Base-by-base conservation (phyloP, 2,329 filamentous ascomycete species). In the Epichloe uncinata region DNA sequence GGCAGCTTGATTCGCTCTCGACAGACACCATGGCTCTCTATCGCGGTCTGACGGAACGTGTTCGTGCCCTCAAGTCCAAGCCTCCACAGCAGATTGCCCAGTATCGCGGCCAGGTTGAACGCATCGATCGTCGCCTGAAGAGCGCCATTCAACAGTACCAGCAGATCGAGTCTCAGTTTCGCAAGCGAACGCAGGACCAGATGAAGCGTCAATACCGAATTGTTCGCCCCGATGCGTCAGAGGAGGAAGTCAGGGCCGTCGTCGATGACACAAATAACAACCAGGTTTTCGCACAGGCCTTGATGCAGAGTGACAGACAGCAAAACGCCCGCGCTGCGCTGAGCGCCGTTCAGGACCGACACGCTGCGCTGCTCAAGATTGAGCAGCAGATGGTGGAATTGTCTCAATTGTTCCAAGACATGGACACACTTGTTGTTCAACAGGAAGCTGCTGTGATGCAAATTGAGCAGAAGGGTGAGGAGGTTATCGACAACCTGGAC, bases 181-280 rank as follows among this genome's bases (percentile, higher is more conserved):
- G 85, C 63, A 85, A 85, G 67, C 82, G 84, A 57, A 81, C 87
- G 34, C 78, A 87, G 64, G 85, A 88, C 46, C 87, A 94, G 67
- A 86, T 94, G 70, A 85, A 82, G 56, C 80, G 93, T 50, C 89
- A 96, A 65, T 95, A 94, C 69, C 79, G 85, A 52, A 96, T 97
- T 63, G 90, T 93, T 50, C 79, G 82, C 55, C 87, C 89, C 20
- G 82, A 95, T 51, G 87, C 87, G 3, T 78, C 79, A 30, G 86
- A 93, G 49, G 73, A 76, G 42, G 89, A 97, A 66, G 80, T 96
- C 30, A 79, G 84, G 51, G 88, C 87, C 15, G 48, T 50, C 9
- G 84, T 90, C 0, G 81, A 91, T 60, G 81, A 87, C 59, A 75
- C 13, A 78, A 84, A 56, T 80, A 82, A 48, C 87, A 94, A 67